These are phyloP conservation scores for Mycosarcoma maydis DNA, from an alignment of 1,284 basidiomycete species.

Conservation along the genomic window DNA sequence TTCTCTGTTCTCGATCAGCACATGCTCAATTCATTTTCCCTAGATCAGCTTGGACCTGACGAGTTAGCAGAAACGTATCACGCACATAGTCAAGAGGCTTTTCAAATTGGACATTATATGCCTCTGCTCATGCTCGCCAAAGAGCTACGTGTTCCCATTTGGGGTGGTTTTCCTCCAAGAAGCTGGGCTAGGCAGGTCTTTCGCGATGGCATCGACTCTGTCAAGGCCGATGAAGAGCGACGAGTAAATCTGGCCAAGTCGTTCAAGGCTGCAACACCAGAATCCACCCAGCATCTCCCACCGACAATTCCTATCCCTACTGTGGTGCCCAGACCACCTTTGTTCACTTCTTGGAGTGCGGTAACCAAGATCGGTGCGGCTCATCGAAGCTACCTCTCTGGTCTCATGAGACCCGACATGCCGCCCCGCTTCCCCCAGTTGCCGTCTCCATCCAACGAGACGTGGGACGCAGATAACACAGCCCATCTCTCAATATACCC, in stretches of 20 bases:
- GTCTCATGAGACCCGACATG: slow-evolving; percentile 48
- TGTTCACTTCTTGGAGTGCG: slow-evolving; percentile 38
- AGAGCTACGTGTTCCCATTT: slow-evolving; percentile 49
- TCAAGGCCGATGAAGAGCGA: slow-evolving; percentile 24
- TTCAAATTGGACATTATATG: slow-evolving; percentile 51
- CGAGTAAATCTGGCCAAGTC: not conserved
- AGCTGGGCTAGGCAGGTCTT: slow-evolving; percentile 50
- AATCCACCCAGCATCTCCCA: not conserved
- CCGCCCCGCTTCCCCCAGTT: slow-evolving; percentile 40
- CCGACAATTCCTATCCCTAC: not conserved
- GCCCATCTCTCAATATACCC: slow-evolving; percentile 25
- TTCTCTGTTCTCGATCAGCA: slow-evolving; percentile 52
- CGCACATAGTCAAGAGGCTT: slow-evolving; percentile 41
- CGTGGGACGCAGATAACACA: too few relatives aligned
- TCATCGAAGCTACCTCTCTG: slow-evolving; percentile 53
- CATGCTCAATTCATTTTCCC: slow-evolving; percentile 43
- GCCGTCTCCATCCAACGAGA: not conserved
- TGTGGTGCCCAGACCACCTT: slow-evolving; percentile 7
- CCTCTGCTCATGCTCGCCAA: slow-evolving; percentile 53
- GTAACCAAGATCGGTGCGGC: slow-evolving; percentile 41
- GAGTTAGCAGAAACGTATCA: slow-evolving; percentile 29
- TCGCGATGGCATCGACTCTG: slow-evolving; percentile 34
- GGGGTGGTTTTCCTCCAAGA: slow-evolving; percentile 56
- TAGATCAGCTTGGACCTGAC: slow-evolving; percentile 9
- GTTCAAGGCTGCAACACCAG: not conserved